These are phyloP conservation scores for Detonula confervacea DNA, from an alignment of 352 stramenopile genomes.

Conservation along the genomic window DNA sequence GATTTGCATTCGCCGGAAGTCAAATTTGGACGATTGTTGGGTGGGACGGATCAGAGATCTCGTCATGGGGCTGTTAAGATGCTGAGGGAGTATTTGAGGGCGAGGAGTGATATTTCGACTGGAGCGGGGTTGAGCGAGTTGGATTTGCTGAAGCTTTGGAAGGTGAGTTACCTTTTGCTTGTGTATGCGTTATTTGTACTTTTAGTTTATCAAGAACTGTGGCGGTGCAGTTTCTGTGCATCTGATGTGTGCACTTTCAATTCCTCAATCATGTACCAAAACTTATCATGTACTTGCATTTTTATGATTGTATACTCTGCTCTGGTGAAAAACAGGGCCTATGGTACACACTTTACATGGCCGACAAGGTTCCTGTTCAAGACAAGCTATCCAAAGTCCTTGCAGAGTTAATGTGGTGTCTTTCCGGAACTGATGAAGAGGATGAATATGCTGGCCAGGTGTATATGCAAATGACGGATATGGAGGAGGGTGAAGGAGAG, in stretches of 20 bases:
- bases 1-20: slow-evolving; percentile 77
- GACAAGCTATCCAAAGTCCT: slow-evolving; percentile 85
- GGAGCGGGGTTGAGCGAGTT: slow-evolving; percentile 83
- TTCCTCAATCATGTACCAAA: no score
- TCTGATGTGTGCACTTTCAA: no score
- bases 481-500: slow-evolving; percentile 25
- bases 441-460: slow-evolving; percentile 81
- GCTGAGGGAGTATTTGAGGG: slow-evolving; percentile 72
- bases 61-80: slow-evolving; percentile 73
- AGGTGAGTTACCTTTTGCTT: slow-evolving; percentile 60
- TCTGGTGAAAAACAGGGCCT: slow-evolving; percentile 75
- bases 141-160: slow-evolving; percentile 89
- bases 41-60: slow-evolving; percentile 66
- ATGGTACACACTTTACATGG: slow-evolving; percentile 89
- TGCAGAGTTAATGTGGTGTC: slow-evolving; percentile 83
- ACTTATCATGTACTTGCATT: no score
- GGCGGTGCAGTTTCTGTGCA: no score
- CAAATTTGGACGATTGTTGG: slow-evolving; percentile 79
- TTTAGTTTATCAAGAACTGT: no score
- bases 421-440: slow-evolving; percentile 80
- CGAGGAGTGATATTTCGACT: slow-evolving; percentile 57
- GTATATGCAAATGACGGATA: slow-evolving; percentile 73
- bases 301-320: no score
- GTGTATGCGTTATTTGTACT: neutral
- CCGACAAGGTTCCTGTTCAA: slow-evolving; percentile 87